phyloP scores from a whole-genome alignment of 495 filamentous ascomycete species.

The Staphylotrichum tortipilum region DNA sequence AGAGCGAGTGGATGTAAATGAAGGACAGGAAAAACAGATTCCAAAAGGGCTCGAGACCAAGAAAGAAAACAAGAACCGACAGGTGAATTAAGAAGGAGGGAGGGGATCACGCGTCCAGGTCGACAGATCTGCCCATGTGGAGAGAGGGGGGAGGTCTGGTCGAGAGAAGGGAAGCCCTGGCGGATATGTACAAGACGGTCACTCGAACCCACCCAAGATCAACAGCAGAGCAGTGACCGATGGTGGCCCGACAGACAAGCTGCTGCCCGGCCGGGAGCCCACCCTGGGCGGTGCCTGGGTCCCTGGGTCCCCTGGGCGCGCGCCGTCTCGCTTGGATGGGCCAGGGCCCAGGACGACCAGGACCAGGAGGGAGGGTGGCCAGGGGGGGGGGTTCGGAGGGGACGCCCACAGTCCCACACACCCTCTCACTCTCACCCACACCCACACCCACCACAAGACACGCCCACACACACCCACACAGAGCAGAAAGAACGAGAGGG shows the following conservation, averaged over 20 bases:
- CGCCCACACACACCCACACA: no score
- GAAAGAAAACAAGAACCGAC: conserved; percentile 43
- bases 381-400: no score
- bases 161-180: conserved; percentile 38
- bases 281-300: no score
- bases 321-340: conserved; percentile 40
- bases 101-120: conserved; percentile 38
- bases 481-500: no score
- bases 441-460: no score
- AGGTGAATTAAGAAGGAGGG: conserved; percentile 40
- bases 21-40: conserved; percentile 39
- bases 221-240: conserved; percentile 21
- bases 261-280: conserved; percentile 14
- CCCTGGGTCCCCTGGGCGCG: no score
- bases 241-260: conserved; percentile 16
- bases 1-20: conserved; percentile 28
- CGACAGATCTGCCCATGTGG: conserved; percentile 43
- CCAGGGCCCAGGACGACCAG: conserved; percentile 36
- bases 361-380: conserved; percentile 20
- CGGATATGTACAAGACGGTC: conserved; percentile 35
- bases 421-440: no score
- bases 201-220: conserved; percentile 1
- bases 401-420: no score
- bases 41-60: conserved; percentile 38
- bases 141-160: conserved; percentile 30